A percentile compares a stretch with the other conserved stretches of the same genome.
These are phyloP conservation scores for Penicillium glabrum DNA, from an alignment of 2,329 filamentous ascomycete species.

Conservation along the genomic window DNA sequence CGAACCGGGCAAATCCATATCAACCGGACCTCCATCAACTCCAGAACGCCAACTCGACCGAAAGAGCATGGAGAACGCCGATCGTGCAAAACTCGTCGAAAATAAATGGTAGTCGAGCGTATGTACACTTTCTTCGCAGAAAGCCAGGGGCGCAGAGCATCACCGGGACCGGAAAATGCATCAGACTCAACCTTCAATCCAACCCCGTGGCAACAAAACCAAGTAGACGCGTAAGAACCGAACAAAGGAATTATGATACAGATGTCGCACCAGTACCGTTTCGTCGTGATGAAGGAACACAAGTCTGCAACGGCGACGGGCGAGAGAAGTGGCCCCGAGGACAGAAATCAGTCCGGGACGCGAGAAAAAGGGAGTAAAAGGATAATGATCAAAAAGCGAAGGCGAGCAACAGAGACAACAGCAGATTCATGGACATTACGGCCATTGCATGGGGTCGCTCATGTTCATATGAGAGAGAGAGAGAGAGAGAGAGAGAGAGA, in stretches of 20 bases:
- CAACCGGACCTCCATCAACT: constrained; percentile 3
- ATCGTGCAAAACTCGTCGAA: constrained; percentile 8
- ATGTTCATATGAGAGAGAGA: neutral
- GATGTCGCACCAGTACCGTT: constrained; percentile 19
- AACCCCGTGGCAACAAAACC: constrained; percentile 2
- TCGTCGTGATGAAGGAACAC: constrained; percentile 17
- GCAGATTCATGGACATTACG: neutral
- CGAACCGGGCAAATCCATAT: constrained; percentile 1
- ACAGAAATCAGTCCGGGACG: neutral
- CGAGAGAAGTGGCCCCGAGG: neutral
- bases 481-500: neutral
- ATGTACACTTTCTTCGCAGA: constrained; percentile 14
- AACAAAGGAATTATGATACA: constrained; percentile 31
- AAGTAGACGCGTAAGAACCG: constrained; percentile 5
- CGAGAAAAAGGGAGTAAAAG: neutral
- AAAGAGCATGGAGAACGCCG: constrained; percentile 20
- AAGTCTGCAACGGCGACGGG: constrained; percentile 6
- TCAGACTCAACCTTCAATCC: constrained; percentile 6
- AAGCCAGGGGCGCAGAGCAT: constrained; percentile 4
- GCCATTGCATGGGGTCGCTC: neutral
- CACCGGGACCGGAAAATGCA: constrained; percentile 18
- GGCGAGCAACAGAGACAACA: neutral
- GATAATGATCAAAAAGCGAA: neutral
- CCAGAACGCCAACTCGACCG: constrained; percentile 18
- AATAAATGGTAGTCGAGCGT: constrained; percentile 10